Conservation (phyloP, 2,329 filamentous ascomycete genomes). For the Aspergillus latus region DNA sequence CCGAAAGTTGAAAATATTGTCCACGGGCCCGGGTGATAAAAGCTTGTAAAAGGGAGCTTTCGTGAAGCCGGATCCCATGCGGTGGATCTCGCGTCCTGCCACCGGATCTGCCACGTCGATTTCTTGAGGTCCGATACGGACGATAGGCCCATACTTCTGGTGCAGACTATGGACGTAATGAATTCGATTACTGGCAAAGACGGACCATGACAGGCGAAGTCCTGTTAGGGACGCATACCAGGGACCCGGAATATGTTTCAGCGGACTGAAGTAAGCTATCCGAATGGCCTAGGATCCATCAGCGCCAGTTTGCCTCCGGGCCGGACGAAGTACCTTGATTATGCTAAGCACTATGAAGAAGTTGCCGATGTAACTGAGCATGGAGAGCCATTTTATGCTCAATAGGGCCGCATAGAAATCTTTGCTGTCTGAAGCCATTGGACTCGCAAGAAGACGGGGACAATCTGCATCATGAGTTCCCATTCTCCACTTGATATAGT, state of each 20-base stretch:
- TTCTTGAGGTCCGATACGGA: conserved; percentile 26
- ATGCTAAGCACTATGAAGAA: neutral
- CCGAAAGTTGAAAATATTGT: conserved; percentile 5
- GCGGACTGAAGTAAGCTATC: conserved; percentile 2
- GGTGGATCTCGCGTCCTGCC: neutral
- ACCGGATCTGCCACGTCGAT: conserved; percentile 11
- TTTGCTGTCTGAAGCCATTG: neutral
- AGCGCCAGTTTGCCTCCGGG: neutral
- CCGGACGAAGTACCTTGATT: neutral
- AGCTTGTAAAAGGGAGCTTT: neutral
- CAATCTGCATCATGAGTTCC: no score
- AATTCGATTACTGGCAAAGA: conserved; percentile 6
- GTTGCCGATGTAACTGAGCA: neutral
- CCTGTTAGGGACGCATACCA: conserved; percentile 3
- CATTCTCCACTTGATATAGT: neutral
- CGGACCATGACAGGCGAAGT: conserved; percentile 2
- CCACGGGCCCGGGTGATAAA: neutral
- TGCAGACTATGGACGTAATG: conserved; percentile 26
- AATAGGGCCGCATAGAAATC: neutral
- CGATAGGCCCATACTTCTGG: conserved; percentile 26
- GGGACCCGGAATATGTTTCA: neutral
- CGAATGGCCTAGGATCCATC: neutral
- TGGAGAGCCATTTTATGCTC: conserved; percentile 2
- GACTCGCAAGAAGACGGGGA: neutral
- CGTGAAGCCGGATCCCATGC: conserved; percentile 4